A percentile compares a stretch with the other conserved stretches of the same genome.
Evolutionary conservation across 1,284 basidiomycete species (phyloP).

Genomic region (Quambalaria eucalypti): DNA sequence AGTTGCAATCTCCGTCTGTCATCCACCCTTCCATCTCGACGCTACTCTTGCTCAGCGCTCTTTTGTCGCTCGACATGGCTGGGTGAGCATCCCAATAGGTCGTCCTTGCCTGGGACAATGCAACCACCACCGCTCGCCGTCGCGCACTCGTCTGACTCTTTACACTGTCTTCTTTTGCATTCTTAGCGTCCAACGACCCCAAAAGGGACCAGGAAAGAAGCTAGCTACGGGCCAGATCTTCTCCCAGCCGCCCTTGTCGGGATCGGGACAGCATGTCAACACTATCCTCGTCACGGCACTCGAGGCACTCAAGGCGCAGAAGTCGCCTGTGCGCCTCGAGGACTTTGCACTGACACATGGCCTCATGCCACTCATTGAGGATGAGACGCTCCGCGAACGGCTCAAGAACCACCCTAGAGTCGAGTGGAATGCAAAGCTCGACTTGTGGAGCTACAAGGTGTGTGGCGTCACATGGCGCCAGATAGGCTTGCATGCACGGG

Average conservation of each 20-base stretch:
- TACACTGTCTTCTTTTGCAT: too few relatives aligned
- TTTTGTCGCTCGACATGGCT: too few relatives aligned
- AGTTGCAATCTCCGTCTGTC: too few relatives aligned
- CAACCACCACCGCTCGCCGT: too few relatives aligned
- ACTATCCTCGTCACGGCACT: conserved; percentile 79
- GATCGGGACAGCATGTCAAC: conserved; percentile 68
- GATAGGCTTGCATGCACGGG: not conserved
- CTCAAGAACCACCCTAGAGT: conserved; percentile 73
- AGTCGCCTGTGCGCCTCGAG: conserved; percentile 69
- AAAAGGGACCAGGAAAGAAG: too few relatives aligned
- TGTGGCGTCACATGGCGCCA: conserved; percentile 49
- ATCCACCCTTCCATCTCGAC: too few relatives aligned
- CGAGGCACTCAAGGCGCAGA: conserved; percentile 59
- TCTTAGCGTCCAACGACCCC: too few relatives aligned
- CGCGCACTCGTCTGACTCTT: too few relatives aligned
- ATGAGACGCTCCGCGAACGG: conserved; percentile 63
- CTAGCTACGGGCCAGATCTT: conserved; percentile 55
- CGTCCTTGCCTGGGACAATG: too few relatives aligned
- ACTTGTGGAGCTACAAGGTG: conserved; percentile 69
- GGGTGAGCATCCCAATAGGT: too few relatives aligned
- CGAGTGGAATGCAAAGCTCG: conserved; percentile 62
- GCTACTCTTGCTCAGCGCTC: too few relatives aligned
- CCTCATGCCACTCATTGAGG: conserved; percentile 60
- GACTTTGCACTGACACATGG: conserved; percentile 71
- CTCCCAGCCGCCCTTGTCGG: conserved; percentile 75